Base-by-base conservation (phyloP, 148 eudicot species). In the Persicaria maculosa region DNA sequence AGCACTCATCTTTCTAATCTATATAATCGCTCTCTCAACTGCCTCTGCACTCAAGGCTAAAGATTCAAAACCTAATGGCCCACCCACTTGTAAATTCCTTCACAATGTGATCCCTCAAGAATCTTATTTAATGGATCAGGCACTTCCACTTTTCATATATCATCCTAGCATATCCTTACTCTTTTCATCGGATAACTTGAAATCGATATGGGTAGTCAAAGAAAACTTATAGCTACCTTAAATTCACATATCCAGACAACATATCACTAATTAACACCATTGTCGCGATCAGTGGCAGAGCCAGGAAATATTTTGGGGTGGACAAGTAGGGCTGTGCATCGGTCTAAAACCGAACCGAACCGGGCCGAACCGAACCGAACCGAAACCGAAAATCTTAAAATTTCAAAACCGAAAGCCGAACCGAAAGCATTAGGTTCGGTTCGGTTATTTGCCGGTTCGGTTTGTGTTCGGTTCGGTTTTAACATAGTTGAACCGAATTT, bases 31-130 rank as follows among this genome's bases (percentile, higher is more conserved):
- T 62, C 0, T 62, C 0, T 62, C 40, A 62, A 44, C 36, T 31
- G 68, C 68, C 43, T 31, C 44, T 25, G 47, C 46, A 65, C 46
- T 17, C 45, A 65, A 65, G 11, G 46, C 44, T 3, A 40, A 64
- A 6, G 44, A 65, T 40, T n/a, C 70, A 65, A 40, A 9, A 64
- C 69, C 69, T 12, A 64, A 64, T 36, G 70, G 70, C 70, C 46
- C 70, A 31, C 2, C 36, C 0, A 36, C 69, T 19, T 4, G 45
- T n/a, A 65, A 40, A 40, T 40, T 46, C 46, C 12, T 65, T 36
- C 47, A 65, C 70, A 65, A 15, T 15, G 19, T 65, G 12, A 64
- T 64, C 9, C 15, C n/a, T 64, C 69, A 64, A 64, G 44, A 11
- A 40, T 65, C 19, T 15, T 43, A 46, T 15, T 65, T 6, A 40